These are phyloP conservation scores for Yamadazyma insecticola DNA, from an alignment of 805 yeast species.

Conservation along the genomic window DNA sequence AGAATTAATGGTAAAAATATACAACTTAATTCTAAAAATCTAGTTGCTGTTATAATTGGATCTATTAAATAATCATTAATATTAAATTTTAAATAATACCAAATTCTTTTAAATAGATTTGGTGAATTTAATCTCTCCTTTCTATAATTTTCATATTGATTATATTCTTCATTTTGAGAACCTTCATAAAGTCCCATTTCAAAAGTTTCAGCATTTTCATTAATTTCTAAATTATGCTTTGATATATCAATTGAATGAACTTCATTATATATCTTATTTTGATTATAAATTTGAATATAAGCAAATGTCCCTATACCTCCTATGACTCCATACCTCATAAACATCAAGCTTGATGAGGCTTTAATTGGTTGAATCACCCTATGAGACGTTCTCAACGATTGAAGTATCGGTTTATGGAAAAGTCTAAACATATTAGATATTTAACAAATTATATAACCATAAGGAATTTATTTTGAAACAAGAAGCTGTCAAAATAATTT, in stretches of 20 bases:
- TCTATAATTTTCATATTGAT: slow-evolving; percentile 33
- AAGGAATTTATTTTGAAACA: too few relatives aligned
- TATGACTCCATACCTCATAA: too few relatives aligned
- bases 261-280: slow-evolving; percentile 18
- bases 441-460: too few relatives aligned
- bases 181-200: slow-evolving; percentile 62
- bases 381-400: too few relatives aligned
- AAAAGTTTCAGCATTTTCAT: slow-evolving; percentile 54
- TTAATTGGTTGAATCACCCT: too few relatives aligned
- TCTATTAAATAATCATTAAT: slow-evolving; percentile 56
- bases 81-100: slow-evolving; percentile 39
- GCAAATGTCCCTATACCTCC: slow-evolving; percentile 5
- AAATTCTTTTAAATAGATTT: slow-evolving; percentile 20
- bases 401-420: too few relatives aligned
- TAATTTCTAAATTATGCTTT: slow-evolving; percentile 41
- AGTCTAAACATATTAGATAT: too few relatives aligned
- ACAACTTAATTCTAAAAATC: slow-evolving; percentile 64
- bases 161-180: slow-evolving; percentile 52
- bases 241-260: slow-evolving; percentile 26
- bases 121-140: slow-evolving; percentile 15
- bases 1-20: slow-evolving; percentile 69
- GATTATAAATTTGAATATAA: slow-evolving; percentile 6
- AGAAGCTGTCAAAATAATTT: too few relatives aligned
- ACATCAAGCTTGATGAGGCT: too few relatives aligned
- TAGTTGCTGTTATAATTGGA: slow-evolving; percentile 60